Conservation (phyloP, 2,329 filamentous ascomycete species). For the Pyrenophora teres region DNA sequence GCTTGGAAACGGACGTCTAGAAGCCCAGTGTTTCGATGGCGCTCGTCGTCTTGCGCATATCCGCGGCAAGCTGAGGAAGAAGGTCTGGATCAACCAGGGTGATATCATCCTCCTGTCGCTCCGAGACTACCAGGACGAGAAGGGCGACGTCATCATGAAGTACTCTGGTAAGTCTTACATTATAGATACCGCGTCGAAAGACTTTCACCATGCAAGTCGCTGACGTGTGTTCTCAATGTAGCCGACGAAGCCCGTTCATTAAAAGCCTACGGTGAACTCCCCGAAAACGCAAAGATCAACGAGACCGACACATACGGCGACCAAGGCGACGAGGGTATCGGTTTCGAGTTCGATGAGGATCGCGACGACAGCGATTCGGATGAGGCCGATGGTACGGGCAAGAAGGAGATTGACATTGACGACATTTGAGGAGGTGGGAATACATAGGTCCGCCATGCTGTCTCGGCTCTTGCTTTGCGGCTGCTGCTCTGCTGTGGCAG, state of each 20-base stretch:
- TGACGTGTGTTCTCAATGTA: constrained; percentile 67
- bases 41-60: constrained; percentile 83
- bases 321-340: constrained; percentile 88
- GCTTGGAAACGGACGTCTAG: constrained; percentile 92
- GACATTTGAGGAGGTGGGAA: constrained; percentile 68
- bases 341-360: constrained; percentile 99
- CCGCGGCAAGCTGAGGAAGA: constrained; percentile 97
- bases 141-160: constrained; percentile 92
- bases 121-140: constrained; percentile 92
- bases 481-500: constrained; percentile 21
- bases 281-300: constrained; percentile 99
- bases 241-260: constrained; percentile 89
- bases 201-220: constrained; percentile 71
- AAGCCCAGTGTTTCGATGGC: constrained; percentile 94
- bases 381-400: constrained; percentile 63
- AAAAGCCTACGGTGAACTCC: constrained; percentile 96
- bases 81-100: constrained; percentile 94
- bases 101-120: constrained; percentile 74
- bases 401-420: constrained; percentile 90
- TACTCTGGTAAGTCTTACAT: constrained; percentile 58
- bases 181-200: neutral
- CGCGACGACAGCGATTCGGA: constrained; percentile 60
- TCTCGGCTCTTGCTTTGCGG: constrained; percentile 28
- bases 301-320: constrained; percentile 94
- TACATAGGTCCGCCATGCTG: constrained; percentile 46